phyloP scores from a whole-genome alignment of 352 stramenopile species.

The Pythium aphanidermatum region DNA sequence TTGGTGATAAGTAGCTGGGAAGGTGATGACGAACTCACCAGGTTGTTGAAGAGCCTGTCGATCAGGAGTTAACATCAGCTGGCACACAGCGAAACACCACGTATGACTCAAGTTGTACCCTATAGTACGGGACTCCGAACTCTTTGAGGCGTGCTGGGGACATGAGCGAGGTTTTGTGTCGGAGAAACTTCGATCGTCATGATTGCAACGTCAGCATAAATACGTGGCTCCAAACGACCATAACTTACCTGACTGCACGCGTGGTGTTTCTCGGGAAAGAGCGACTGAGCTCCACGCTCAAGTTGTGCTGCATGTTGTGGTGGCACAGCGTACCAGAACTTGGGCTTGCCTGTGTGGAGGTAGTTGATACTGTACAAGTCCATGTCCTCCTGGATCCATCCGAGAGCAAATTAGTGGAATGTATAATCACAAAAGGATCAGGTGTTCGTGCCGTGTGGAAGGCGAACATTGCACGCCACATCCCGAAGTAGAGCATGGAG shows the following conservation, averaged over 20 bases:
- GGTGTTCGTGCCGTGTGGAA: slow-evolving; percentile 72
- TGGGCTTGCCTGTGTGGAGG: slow-evolving; percentile 88
- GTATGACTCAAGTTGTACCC: too few relatives aligned
- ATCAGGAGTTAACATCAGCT: background rate
- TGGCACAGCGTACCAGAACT: slow-evolving; percentile 92
- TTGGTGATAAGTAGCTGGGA: slow-evolving; percentile 84
- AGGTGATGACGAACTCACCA: slow-evolving; percentile 92
- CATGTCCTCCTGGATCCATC: slow-evolving; percentile 79
- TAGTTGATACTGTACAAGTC: slow-evolving; percentile 95
- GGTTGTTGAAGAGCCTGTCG: slow-evolving; percentile 64
- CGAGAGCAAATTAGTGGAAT: background rate
- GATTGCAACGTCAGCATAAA: background rate
- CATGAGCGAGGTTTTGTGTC: slow-evolving; percentile 92
- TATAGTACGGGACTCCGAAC: slow-evolving; percentile 80
- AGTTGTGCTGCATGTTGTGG: slow-evolving; percentile 63
- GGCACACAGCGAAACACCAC: too few relatives aligned
- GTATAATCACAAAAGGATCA: background rate
- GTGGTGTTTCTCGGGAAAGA: slow-evolving; percentile 86
- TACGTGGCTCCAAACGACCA: too few relatives aligned
- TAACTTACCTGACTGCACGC: slow-evolving; percentile 71
- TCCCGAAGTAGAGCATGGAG: slow-evolving; percentile 93
- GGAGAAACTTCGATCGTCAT: slow-evolving; percentile 67
- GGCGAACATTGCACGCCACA: slow-evolving; percentile 92
- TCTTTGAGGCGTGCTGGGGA: slow-evolving; percentile 75
- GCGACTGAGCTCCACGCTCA: slow-evolving; percentile 75